Evolutionary conservation across 371 early-diverging fungal species (phyloP).

Genomic region (Furculomyces boomerangus): DNA sequence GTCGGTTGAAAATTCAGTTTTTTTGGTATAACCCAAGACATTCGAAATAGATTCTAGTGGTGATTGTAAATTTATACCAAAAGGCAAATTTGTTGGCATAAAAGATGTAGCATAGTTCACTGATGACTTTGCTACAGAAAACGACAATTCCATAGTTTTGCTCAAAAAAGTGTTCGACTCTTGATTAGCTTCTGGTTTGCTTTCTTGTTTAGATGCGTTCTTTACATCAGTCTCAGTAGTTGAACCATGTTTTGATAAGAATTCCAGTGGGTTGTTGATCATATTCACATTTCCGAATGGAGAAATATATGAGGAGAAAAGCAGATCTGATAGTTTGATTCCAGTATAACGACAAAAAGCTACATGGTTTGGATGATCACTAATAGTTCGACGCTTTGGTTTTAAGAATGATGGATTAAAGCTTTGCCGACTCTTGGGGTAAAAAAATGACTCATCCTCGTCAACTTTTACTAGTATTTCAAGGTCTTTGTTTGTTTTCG

Average conservation of each 20-base stretch:
- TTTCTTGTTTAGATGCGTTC: neutral
- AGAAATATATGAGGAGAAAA: constrained; percentile 23
- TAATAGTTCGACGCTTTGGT: constrained; percentile 6
- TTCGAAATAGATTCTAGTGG: neutral
- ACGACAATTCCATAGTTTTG: neutral
- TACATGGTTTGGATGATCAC: constrained; percentile 23
- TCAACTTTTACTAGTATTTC: neutral
- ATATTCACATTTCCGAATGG: constrained; percentile 2
- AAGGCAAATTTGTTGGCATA: neutral
- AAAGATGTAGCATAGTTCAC: neutral
- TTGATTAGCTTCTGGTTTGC: neutral
- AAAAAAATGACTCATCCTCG: neutral
- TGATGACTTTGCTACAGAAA: neutral
- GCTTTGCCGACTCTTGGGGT: no score
- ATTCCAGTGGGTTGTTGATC: neutral
- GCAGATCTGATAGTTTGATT: constrained; percentile 19
- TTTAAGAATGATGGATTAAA: constrained; percentile 8
- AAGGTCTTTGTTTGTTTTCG: neutral
- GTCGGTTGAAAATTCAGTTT: neutral
- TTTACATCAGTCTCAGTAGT: neutral
- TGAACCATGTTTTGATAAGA: neutral
- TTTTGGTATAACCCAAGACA: neutral
- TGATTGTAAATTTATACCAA: neutral
- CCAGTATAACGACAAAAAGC: constrained; percentile 23
- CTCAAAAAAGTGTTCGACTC: neutral